Base-by-base conservation (phyloP, 2,329 filamentous ascomycete genomes). In the Pseudogymnoascus pannorum region DNA sequence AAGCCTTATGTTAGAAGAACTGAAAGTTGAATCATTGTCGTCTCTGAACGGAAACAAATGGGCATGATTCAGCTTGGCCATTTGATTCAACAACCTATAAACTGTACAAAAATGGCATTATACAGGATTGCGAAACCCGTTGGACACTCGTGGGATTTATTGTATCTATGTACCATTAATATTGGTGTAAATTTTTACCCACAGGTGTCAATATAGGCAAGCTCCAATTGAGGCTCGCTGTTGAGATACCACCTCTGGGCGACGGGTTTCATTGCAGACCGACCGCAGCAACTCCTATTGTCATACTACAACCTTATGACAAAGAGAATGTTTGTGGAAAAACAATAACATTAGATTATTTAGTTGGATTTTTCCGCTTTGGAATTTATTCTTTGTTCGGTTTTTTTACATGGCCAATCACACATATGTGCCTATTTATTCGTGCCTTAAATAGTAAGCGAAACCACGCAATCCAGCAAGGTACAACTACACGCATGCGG, bases 401-500 rank as follows among this genome's bases (percentile, higher is more conserved):
- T 24, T 40, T 44, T 38, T 58, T 61, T 59, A 22, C 7, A 36
- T 20, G 26, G 51, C 51, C 59, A 57, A 59, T 59, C 36, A 58
- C 54, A 35, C 33, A 59, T 42, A 61, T 61, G 33, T 22, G 42
- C 57, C 18, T n/a, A 18, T 29, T 54, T 29, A 54, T 54, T 31
- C n/a, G 44, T 54, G 31, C 44, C 44, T 54, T 54, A 18, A 54
- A 54, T 54, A 54, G 24, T 54, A 54, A 54, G 44, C 44, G 44
- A 54, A 54, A 29, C 44, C 11, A 8, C 24, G n/a, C 8, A 18
- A 54, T 18, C 44, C 24, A 54, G 24, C 44, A 54, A 54, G 44
- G 24, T 54, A 31, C 44, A 54, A 54, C 44, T 29, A 54, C 44
- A 54, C 26, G 44, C 44, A 54, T 54, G 44, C 44, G 44, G 24